Conservation (phyloP, 495 filamentous ascomycete species). For the Beverwykella pulmonaria region DNA sequence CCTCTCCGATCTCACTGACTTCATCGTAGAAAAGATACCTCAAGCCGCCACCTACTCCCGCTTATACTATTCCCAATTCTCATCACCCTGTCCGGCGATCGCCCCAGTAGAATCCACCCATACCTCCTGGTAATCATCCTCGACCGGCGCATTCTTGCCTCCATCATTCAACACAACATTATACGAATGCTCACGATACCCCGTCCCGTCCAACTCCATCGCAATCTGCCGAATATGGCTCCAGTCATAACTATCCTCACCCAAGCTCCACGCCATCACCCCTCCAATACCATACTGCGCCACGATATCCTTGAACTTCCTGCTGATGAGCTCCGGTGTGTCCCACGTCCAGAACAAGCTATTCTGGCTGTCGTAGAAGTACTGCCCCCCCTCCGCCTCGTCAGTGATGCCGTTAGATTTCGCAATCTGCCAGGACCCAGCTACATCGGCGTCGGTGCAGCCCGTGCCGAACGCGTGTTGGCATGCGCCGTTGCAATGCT, state of each 20-base stretch:
- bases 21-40: too few species aligned
- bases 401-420: conserved; percentile 60
- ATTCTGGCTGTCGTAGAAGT: conserved; percentile 64
- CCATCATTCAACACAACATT: background rate
- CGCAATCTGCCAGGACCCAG: conserved; percentile 56
- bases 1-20: too few species aligned
- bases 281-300: conserved; percentile 59
- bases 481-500: conserved; percentile 57
- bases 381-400: conserved; percentile 63
- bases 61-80: background rate
- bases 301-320: conserved; percentile 67
- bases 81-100: background rate
- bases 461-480: conserved; percentile 57
- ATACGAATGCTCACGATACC: background rate
- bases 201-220: conserved; percentile 1
- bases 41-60: background rate
- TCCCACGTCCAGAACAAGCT: conserved; percentile 78
- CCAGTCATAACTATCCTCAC: conserved; percentile 66
- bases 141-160: background rate
- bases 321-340: conserved; percentile 60
- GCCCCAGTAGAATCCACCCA: background rate
- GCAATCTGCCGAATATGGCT: conserved; percentile 57
- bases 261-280: conserved; percentile 56
- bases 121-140: background rate
- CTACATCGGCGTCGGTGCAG: conserved; percentile 51